A percentile compares a stretch with the other conserved stretches of the same genome.
These are phyloP conservation scores for Primulina tabacum DNA, from an alignment of 257 asterid species.

Conservation along the genomic window DNA sequence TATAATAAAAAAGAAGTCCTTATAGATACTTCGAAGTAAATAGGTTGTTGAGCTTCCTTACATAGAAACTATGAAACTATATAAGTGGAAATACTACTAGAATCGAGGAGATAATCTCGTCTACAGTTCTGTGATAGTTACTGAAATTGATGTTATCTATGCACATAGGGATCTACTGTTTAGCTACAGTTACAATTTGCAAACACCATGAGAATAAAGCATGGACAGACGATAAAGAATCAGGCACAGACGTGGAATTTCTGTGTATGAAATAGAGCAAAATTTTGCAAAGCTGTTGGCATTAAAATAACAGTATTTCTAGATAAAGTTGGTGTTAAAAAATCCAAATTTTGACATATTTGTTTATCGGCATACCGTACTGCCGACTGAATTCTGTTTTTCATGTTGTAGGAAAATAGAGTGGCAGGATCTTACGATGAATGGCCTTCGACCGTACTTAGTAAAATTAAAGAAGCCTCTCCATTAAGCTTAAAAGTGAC, in stretches of 20 bases:
- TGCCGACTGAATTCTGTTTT: background rate
- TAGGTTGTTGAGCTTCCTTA: background rate
- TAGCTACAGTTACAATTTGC: background rate
- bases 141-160: background rate
- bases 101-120: background rate
- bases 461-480: slow-evolving; percentile 73
- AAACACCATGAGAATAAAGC: background rate
- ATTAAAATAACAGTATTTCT: background rate
- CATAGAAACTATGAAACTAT: too few relatives aligned
- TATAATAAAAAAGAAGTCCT: background rate
- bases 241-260: background rate
- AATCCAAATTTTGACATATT: too few relatives aligned
- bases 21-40: background rate
- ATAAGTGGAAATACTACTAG: background rate
- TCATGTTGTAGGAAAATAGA: slow-evolving; percentile 51
- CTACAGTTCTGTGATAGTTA: background rate
- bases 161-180: background rate
- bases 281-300: background rate
- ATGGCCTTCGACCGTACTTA: slow-evolving; percentile 41
- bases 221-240: too few relatives aligned
- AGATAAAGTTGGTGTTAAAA: background rate
- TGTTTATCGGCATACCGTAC: background rate
- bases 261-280: background rate
- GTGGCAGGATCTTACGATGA: slow-evolving; percentile 48
- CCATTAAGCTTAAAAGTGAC: slow-evolving; percentile 93